Base-by-base conservation (phyloP, 139 green algal species). In the Chlamydomonas sphaeroides region DNA sequence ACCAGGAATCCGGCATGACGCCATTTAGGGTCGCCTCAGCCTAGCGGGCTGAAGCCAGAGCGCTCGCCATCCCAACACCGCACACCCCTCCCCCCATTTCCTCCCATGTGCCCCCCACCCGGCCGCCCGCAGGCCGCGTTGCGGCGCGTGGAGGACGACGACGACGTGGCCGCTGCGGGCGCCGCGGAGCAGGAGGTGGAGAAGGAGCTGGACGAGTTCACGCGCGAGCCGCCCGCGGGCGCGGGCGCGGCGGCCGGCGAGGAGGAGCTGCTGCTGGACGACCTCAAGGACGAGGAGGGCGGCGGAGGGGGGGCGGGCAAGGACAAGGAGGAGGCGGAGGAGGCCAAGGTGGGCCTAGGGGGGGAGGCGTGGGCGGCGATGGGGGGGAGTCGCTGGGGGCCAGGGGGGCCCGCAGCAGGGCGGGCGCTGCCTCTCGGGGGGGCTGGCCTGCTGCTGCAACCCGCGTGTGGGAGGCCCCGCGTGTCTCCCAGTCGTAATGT, bases 111-210 rank as follows among this genome's bases (percentile, higher is more conserved):
- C 33, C n/a, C n/a, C n/a, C n/a, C n/a, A n/a, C n/a, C n/a, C n/a
- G n/a, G n/a, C n/a, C n/a, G 14, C 20, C 15, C 28, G 17, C 57
- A 90, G 63, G 91, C 92, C 11, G 95, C 95, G 8, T 91, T 97
- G 87, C 86, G 89, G 1, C 87, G 87, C 8, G 95, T 92, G 1
- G 94, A 98, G 91, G 95, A 98, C 78, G 95, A 93, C 48, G 89
- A 67, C 0, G 95, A 97, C 80, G 93, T 86, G 14, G 90, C 90
- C 6, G 94, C 94, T 8, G 90, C 85, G 7, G 67, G 69, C 0
- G 73, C 83, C 39, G 86, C 85, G 3, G 88, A 89, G 81, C 68
- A 85, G 61, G 90, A 93, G 82, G 84, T 59, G 21, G 88, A 78
- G 14, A 82, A 51, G 23, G 90, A 93, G 65, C 56, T 88, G 83